Evolutionary conservation across 306 rosid species (phyloP), one percentile per base, ranked within the genome.

Genomic region (Begonia masoniana): DNA sequence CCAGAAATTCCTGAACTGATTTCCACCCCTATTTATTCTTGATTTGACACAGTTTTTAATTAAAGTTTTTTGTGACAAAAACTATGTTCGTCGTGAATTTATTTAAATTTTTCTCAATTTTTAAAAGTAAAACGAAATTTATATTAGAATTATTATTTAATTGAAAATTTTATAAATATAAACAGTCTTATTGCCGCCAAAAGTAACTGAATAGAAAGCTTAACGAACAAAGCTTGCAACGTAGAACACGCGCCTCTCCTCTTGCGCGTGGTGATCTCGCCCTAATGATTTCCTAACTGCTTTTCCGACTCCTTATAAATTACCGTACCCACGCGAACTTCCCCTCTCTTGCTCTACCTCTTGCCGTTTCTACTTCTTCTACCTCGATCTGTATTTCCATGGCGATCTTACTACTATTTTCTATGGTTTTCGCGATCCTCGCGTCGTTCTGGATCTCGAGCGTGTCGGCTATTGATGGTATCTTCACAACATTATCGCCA

Each of bases 381-480:
- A 50, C 10, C 21, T 21, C 4, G 10, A 10, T n/a, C 21, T 14
- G 12, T 10, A 3, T 21, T 50, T 8, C 54, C 54, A 50, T 50
- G 54, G 54, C 23, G 16, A 50, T 15, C 26, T 50, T 21, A 15
- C 31, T 50, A 21, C 54, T 26, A 71, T 66, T 69, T 62, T 13
- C 70, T 1, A 1, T 70, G 46, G 31, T 70, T 41, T 43, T 59
- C 10, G 41, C 61, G 1, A 9, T 55, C 31, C 46, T 66, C 62
- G 62, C 72, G 3, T 16, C 63, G 47, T 64, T 73, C 43, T 49
- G 61, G 54, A 56, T 55, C 43, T 2, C 49, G 39, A 21, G 15
- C 10, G 76, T 60, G 13, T 51, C 55, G 15, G 68, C 79, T 45
- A 70, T 62, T 9, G 66, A 73, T 36, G 78, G 52, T 51, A 19